Evolutionary conservation across 2,329 filamentous ascomycete species (phyloP).

Genomic region (Colletotrichum falcatum): DNA sequence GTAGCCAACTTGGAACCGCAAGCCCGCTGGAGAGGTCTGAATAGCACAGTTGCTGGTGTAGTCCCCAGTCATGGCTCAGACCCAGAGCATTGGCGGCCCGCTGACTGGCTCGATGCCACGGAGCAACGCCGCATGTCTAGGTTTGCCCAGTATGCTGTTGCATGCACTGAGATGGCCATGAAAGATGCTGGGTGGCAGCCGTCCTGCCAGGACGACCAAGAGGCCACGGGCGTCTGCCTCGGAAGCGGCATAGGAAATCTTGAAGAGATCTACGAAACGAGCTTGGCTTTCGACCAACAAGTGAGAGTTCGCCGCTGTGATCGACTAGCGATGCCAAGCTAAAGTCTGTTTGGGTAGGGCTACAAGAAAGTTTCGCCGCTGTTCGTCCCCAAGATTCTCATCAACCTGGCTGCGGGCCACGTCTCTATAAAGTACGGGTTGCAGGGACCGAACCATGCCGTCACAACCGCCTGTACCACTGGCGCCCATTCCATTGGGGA

Average conservation of each 20-base stretch:
- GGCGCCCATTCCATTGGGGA: constrained; percentile 96
- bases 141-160: constrained; percentile 92
- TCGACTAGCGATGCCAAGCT: constrained; percentile 30
- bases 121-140: constrained; percentile 85
- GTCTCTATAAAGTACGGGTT: constrained; percentile 94
- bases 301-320: constrained; percentile 60
- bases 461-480: constrained; percentile 95
- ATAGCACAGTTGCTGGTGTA: constrained; percentile 86
- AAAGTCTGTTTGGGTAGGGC: constrained; percentile 65
- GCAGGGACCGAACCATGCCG: constrained; percentile 90
- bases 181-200: constrained; percentile 84
- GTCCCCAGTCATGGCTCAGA: constrained; percentile 68
- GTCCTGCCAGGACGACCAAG: constrained; percentile 68
- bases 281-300: constrained; percentile 77
- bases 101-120: constrained; percentile 64
- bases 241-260: constrained; percentile 97
- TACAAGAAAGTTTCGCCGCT: constrained; percentile 93
- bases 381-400: constrained; percentile 92
- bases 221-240: constrained; percentile 89
- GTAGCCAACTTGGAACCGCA: constrained; percentile 70
- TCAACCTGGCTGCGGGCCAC: constrained; percentile 95
- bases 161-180: constrained; percentile 87
- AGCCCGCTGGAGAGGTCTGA: constrained; percentile 75
- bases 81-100: constrained; percentile 60
- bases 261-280: constrained; percentile 89